phyloP scores from a whole-genome alignment of 371 early-diverging fungal species.

The Sporodiniella umbellata region DNA sequence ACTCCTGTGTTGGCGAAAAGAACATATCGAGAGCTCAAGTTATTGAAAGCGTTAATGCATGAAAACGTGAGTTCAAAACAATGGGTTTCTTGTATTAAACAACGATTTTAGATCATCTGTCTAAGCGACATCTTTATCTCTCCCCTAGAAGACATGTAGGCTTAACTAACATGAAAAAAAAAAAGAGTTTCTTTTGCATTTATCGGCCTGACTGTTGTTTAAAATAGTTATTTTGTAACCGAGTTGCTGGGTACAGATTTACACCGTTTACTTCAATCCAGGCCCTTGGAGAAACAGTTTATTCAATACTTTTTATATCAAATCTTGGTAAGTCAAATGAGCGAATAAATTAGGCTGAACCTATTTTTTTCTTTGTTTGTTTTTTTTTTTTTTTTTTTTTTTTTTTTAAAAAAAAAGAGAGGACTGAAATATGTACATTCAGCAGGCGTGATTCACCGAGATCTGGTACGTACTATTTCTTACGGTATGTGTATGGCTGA shows the following conservation, averaged over 20 bases:
- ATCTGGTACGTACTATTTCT: constrained; percentile 78
- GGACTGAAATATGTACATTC: constrained; percentile 93
- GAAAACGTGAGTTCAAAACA: constrained; percentile 81
- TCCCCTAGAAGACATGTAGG: constrained; percentile 86
- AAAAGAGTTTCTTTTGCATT: background rate
- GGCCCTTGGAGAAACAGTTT: constrained; percentile 89
- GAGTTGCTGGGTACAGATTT: constrained; percentile 93
- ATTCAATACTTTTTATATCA: constrained; percentile 96
- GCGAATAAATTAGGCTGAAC: no score
- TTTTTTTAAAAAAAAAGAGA: constrained; percentile 40
- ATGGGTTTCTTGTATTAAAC: no score
- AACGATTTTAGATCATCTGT: constrained; percentile 64
- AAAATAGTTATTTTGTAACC: constrained; percentile 85
- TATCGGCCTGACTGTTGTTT: background rate
- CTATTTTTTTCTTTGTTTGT: background rate
- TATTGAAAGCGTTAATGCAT: constrained; percentile 85
- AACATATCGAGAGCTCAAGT: constrained; percentile 91
- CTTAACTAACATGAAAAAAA: background rate
- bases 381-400: background rate
- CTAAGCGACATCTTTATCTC: constrained; percentile 90
- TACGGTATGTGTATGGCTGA: no score
- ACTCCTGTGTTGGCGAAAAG: constrained; percentile 90
- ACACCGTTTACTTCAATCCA: constrained; percentile 82
- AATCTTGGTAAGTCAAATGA: constrained; percentile 67
- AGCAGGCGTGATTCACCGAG: constrained; percentile 93